Evolutionary conservation across 495 filamentous ascomycete genomes (phyloP).

Genomic region (Bombardia bombarda): DNA sequence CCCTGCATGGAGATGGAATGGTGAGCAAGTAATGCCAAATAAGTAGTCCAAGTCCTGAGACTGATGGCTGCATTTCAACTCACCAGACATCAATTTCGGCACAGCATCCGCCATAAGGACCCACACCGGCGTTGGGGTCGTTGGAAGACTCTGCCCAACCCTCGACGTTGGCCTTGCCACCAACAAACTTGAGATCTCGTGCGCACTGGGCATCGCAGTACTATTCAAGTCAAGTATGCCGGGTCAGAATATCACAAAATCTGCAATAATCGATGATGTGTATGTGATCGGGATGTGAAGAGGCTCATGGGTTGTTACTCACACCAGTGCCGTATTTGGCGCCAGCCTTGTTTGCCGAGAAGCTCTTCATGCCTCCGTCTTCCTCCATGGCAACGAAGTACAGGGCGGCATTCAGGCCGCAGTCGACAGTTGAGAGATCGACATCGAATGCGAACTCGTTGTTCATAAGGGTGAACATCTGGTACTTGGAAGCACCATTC

Average conservation of each 20-base stretch:
- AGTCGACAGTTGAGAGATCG: constrained; percentile 43
- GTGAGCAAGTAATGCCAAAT: no score
- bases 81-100: constrained; percentile 63
- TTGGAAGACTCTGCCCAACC: constrained; percentile 34
- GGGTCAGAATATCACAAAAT: no score
- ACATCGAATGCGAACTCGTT: constrained; percentile 57
- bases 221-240: constrained; percentile 6
- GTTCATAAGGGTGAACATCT: constrained; percentile 49
- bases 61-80: neutral
- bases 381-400: constrained; percentile 53
- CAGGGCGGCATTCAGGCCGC: constrained; percentile 50
- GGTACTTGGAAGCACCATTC: constrained; percentile 43
- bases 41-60: no score
- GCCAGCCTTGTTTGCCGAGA: constrained; percentile 47
- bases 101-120: constrained; percentile 51
- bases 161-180: constrained; percentile 51
- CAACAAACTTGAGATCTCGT: constrained; percentile 45
- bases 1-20: constrained; percentile 19
- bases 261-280: no score
- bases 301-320: no score
- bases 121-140: constrained; percentile 46
- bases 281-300: no score
- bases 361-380: constrained; percentile 46
- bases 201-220: constrained; percentile 56
- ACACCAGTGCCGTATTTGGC: constrained; percentile 51